These are phyloP conservation scores for Helianthus tuberosus DNA, from an alignment of 129 eudicot genomes.

Conservation along the genomic window DNA sequence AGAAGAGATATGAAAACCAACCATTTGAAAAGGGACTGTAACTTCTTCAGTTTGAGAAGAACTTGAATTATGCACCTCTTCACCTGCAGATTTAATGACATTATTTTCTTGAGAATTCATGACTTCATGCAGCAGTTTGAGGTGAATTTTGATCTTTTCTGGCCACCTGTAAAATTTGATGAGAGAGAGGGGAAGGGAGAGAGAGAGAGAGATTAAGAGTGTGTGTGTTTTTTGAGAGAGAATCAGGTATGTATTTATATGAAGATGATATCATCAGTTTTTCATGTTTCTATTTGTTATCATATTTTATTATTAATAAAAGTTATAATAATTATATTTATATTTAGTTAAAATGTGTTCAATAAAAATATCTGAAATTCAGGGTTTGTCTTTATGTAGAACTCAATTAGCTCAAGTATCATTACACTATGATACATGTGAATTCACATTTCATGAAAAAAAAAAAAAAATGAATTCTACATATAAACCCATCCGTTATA, in stretches of 20 bases:
- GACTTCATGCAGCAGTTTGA: slow-evolving; percentile 30
- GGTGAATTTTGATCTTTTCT: slow-evolving; percentile 23
- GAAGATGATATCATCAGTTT: slow-evolving; percentile 3
- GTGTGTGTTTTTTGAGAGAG: not conserved
- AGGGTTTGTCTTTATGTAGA: not conserved
- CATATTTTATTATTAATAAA: not conserved
- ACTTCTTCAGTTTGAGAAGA: not conserved
- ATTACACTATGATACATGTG: not conserved
- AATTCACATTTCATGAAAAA: no score
- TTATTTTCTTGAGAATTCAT: slow-evolving; percentile 30
- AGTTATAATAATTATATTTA: not conserved
- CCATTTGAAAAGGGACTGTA: slow-evolving; percentile 16
- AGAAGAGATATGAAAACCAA: slow-evolving; percentile 13
- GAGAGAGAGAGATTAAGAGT: not conserved
- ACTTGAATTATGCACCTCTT: slow-evolving; percentile 26
- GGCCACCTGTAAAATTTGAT: slow-evolving; percentile 5
- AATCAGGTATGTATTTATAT: slow-evolving; percentile 21
- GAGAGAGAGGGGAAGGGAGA: not conserved
- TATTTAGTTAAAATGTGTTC: not conserved
- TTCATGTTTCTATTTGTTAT: slow-evolving; percentile 12
- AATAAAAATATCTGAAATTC: not conserved
- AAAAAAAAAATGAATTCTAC: no score
- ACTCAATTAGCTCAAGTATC: not conserved
- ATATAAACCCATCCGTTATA: no score
- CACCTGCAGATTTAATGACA: slow-evolving; percentile 21